Evolutionary conservation across 2,329 filamentous ascomycete species (phyloP).

Genomic region (Clarireedia sp.): DNA sequence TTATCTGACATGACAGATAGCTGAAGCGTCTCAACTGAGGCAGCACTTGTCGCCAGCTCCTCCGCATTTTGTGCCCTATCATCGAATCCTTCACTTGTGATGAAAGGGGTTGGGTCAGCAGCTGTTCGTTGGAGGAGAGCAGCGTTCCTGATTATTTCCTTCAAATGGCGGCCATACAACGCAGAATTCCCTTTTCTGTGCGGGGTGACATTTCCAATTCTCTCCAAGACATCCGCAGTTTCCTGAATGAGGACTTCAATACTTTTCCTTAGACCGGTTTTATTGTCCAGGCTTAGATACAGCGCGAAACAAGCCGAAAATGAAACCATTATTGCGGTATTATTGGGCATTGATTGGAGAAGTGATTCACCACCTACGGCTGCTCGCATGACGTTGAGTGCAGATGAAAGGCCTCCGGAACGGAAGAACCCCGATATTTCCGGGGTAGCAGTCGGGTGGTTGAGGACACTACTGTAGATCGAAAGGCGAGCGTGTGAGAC

Average conservation of each 20-base stretch:
- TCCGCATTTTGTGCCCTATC: background rate
- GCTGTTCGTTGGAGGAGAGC: slow-evolving; percentile 10
- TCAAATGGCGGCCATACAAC: slow-evolving; percentile 48
- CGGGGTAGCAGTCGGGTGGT: slow-evolving; percentile 61
- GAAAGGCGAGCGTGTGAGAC: slow-evolving; percentile 66
- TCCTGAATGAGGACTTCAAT: slow-evolving; percentile 59
- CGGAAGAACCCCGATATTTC: slow-evolving; percentile 68
- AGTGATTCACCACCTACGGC: slow-evolving; percentile 64
- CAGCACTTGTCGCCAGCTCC: background rate
- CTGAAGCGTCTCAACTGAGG: slow-evolving; percentile 42
- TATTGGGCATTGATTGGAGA: slow-evolving; percentile 70
- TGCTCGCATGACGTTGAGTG: slow-evolving; percentile 66
- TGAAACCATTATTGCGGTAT: slow-evolving; percentile 72
- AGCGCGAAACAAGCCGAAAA: slow-evolving; percentile 66
- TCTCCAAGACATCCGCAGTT: slow-evolving; percentile 58
- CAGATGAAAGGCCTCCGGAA: slow-evolving; percentile 61
- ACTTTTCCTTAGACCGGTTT: slow-evolving; percentile 51
- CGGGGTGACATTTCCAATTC: slow-evolving; percentile 56
- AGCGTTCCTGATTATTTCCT: slow-evolving; percentile 31
- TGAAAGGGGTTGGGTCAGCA: background rate
- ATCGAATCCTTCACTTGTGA: background rate
- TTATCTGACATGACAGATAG: slow-evolving; percentile 64
- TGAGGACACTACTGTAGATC: slow-evolving; percentile 68
- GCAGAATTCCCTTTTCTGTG: slow-evolving; percentile 61
- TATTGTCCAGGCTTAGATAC: slow-evolving; percentile 48